A percentile compares a stretch with the other conserved stretches of the same genome.
phyloP scores from a whole-genome alignment of 345 rosid species.

The Linum trigynum region DNA sequence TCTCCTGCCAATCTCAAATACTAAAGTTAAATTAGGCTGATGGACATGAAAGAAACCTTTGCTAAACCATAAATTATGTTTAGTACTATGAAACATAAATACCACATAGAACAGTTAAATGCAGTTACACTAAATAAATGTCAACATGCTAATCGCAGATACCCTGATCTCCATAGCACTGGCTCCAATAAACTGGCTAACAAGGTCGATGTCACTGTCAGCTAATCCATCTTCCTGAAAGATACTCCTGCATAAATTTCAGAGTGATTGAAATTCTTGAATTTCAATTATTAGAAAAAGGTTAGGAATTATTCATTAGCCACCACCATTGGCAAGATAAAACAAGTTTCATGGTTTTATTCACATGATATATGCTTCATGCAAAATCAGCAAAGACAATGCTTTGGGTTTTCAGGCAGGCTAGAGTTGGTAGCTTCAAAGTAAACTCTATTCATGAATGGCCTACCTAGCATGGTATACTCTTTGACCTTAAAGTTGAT shows the following conservation, averaged over 20 bases:
- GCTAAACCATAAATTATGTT: too few relatives aligned
- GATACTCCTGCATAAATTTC: constrained; percentile 48
- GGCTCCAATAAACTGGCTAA: constrained; percentile 65
- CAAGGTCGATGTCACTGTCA: constrained; percentile 51
- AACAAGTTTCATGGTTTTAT: too few relatives aligned
- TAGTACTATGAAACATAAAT: neutral
- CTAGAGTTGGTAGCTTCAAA: too few relatives aligned
- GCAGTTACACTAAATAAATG: constrained; percentile 8
- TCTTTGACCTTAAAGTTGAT: neutral
- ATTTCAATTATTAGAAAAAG: neutral
- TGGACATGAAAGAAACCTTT: constrained; percentile 10
- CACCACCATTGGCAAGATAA: too few relatives aligned
- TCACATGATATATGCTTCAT: too few relatives aligned
- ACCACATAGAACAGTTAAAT: neutral
- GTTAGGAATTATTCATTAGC: too few relatives aligned
- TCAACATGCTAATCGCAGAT: constrained; percentile 9
- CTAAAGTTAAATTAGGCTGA: constrained; percentile 5
- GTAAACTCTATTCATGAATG: too few relatives aligned
- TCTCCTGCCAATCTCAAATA: constrained; percentile 50
- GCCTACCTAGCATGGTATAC: too few relatives aligned
- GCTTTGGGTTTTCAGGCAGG: too few relatives aligned
- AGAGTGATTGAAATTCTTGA: constrained; percentile 4
- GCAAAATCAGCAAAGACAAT: too few relatives aligned
- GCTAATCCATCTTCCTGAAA: constrained; percentile 66
- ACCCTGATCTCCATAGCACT: constrained; percentile 65